These are phyloP conservation scores for Calonectria crousiana DNA, from an alignment of 2,329 filamentous ascomycete species.

Conservation along the genomic window DNA sequence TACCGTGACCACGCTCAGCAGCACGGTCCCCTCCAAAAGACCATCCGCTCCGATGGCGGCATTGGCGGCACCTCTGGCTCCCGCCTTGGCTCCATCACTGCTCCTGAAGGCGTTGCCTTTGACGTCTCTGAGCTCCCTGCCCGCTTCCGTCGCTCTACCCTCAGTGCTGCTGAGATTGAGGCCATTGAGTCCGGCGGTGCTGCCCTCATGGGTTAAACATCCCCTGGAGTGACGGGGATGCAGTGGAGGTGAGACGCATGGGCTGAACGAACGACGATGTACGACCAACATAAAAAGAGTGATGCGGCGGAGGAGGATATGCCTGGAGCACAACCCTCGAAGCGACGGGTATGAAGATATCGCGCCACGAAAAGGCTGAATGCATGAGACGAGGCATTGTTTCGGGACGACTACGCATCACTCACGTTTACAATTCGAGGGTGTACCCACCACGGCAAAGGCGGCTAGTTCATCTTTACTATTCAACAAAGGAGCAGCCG, in stretches of 20 bases:
- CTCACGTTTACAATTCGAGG: constrained; percentile 12
- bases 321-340: constrained; percentile 34
- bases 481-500: constrained; percentile 32
- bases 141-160: constrained; percentile 82
- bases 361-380: constrained; percentile 28
- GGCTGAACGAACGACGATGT: constrained; percentile 36
- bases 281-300: constrained; percentile 31
- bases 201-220: constrained; percentile 60
- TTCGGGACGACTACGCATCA: constrained; percentile 25
- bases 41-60: constrained; percentile 56
- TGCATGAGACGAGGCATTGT: constrained; percentile 23
- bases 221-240: constrained; percentile 31
- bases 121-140: constrained; percentile 89
- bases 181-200: constrained; percentile 95
- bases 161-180: constrained; percentile 89
- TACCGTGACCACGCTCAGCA: constrained; percentile 85
- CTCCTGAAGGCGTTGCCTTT: constrained; percentile 82
- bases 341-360: constrained; percentile 36
- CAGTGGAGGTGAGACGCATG: constrained; percentile 36
- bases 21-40: constrained; percentile 79
- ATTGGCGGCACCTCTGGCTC: constrained; percentile 75
- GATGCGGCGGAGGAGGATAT: constrained; percentile 25
- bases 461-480: constrained; percentile 25
- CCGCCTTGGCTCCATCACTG: constrained; percentile 78
- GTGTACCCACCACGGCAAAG: constrained; percentile 9